Conservation (phyloP, 2,329 filamentous ascomycete species). For the Elsinoe arachidis region DNA sequence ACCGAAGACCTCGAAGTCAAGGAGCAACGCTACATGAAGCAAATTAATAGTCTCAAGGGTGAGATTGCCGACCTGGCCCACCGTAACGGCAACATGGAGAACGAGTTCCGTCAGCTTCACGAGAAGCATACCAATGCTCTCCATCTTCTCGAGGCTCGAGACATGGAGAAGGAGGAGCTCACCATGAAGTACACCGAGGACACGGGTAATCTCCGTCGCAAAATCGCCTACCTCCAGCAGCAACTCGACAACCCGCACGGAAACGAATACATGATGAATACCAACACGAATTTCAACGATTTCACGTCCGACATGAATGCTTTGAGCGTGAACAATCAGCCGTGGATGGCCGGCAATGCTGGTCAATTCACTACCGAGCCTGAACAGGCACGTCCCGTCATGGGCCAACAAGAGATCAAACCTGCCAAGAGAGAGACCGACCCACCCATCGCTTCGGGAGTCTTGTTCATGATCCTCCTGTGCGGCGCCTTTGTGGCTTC, state of each 20-base stretch:
- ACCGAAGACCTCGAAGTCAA: conserved; percentile 94
- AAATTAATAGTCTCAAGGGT: conserved; percentile 72
- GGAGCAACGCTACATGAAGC: conserved; percentile 78
- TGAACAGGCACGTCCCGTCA: conserved; percentile 23
- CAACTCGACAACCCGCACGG: conserved; percentile 53
- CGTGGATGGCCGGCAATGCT: conserved; percentile 60
- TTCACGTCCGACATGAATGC: conserved; percentile 77
- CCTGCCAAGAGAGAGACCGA: conserved; percentile 26
- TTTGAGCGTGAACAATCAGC: conserved; percentile 64
- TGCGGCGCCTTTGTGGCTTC: conserved; percentile 94
- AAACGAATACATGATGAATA: conserved; percentile 36
- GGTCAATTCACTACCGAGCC: conserved; percentile 21
- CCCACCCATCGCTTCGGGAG: conserved; percentile 63
- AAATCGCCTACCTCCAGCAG: conserved; percentile 72
- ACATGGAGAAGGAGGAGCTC: conserved; percentile 85
- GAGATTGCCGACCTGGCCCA: conserved; percentile 60
- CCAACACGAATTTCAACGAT: conserved; percentile 57
- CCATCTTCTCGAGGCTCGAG: conserved; percentile 66
- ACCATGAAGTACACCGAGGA: conserved; percentile 82
- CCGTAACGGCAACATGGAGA: conserved; percentile 30
- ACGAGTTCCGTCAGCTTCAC: conserved; percentile 41
- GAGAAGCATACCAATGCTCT: conserved; percentile 66
- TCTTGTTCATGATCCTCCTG: conserved; percentile 91
- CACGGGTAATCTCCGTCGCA: conserved; percentile 84
- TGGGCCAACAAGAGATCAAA: conserved; percentile 22